phyloP scores from a whole-genome alignment of 148 eudicot species.

The Amaranthus palmeri region DNA sequence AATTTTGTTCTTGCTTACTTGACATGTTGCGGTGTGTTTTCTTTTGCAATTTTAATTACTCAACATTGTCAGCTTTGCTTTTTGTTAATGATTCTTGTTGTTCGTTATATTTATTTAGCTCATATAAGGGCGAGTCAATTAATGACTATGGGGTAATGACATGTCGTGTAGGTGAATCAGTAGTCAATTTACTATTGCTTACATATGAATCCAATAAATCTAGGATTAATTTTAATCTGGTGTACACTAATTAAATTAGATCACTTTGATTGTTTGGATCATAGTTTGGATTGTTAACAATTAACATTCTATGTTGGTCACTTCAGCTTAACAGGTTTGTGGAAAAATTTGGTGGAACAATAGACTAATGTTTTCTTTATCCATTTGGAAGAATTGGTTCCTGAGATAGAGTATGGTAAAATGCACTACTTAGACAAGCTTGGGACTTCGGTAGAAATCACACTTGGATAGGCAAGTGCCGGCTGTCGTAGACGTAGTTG shows the following conservation, averaged over 20 bases:
- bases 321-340: slow-evolving; percentile 1
- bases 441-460: no score
- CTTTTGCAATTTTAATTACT: neutral
- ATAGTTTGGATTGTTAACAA: slow-evolving; percentile 2
- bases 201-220: slow-evolving; percentile 1
- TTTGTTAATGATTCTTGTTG: no score
- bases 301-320: slow-evolving; percentile 8
- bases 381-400: slow-evolving; percentile 9
- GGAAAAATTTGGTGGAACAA: slow-evolving; percentile 12
- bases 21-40: neutral
- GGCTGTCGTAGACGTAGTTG: neutral
- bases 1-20: slow-evolving; percentile 13
- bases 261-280: neutral
- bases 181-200: neutral
- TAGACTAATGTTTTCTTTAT: slow-evolving; percentile 5
- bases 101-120: no score
- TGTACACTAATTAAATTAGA: slow-evolving; percentile 10
- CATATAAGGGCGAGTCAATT: no score
- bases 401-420: neutral
- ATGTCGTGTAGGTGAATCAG: neutral
- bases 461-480: no score
- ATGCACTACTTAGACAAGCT: neutral
- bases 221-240: slow-evolving; percentile 10
- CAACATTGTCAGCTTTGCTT: no score
- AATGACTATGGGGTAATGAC: no score